Evolutionary conservation across 75 land plant genomes (phyloP), one percentile per base, ranked within the genome.

Genomic region (Larix kaempferi): DNA sequence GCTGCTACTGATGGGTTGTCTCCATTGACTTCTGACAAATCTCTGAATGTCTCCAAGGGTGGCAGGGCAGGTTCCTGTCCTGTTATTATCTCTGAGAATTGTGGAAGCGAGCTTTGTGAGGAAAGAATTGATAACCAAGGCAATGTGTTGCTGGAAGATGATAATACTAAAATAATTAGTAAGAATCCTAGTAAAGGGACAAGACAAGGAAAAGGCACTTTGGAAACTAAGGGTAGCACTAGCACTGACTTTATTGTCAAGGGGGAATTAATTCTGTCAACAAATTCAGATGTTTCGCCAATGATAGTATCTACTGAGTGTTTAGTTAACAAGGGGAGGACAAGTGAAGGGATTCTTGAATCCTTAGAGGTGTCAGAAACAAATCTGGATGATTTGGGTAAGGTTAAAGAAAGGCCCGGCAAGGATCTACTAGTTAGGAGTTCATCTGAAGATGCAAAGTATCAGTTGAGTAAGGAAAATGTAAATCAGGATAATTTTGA

Each of bases 21-120:
- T 21, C 14, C 79, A 39, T 44, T 41, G 73, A 69, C 25, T 69
- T 41, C 25, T 69, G 73, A 69, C 73, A 69, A 39, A 69, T 41
- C 73, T 41, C 41, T 41, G 4, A 41, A 35, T 69, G n/a, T 10
- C 3, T 44, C n/a, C 52, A 69, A 69, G n/a, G 23, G 13, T 39
- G 17, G 49, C 10, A 10, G 54, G 52, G n/a, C 73, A 69, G 52
- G n/a, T 35, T 41, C 73, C 54, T 39, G 23, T 69, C 33, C 21
- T 69, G 39, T 39, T 21, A 69, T 74, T 0, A 1, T 56, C 19
- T 56, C 75, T 21, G 44, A 74, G 35, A 67, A 66, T 41, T 5
- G 16, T 69, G 78, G 35, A 25, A 37, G 44, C 17, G 41, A 76
- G n/a, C 19, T 12, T 65, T 19, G 39, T 61, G 78, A 29, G 8